phyloP scores from a whole-genome alignment of 208 protist genomes.

The Leptomonas seymouri region DNA sequence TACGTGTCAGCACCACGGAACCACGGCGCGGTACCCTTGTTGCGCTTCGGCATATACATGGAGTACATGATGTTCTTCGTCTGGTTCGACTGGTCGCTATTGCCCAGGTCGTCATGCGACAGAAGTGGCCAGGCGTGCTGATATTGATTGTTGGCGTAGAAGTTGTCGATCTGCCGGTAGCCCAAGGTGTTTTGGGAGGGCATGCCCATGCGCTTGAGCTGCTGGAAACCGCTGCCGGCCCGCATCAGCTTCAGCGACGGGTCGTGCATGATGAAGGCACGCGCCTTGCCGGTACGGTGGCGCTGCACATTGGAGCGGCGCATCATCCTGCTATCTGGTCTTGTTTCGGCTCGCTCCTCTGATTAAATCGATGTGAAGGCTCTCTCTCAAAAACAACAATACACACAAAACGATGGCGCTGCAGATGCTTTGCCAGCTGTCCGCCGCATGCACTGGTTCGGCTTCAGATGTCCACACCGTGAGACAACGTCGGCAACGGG shows the following conservation, averaged over 20 bases:
- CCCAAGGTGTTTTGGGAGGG: constrained; percentile 50
- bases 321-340: constrained; percentile 42
- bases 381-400: too few relatives aligned
- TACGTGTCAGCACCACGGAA: constrained; percentile 93
- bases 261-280: constrained; percentile 84
- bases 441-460: too few relatives aligned
- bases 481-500: too few relatives aligned
- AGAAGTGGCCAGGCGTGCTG: constrained; percentile 91
- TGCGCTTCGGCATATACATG: constrained; percentile 93
- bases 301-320: constrained; percentile 43
- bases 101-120: constrained; percentile 88
- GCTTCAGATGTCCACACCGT: too few relatives aligned
- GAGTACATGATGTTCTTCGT: constrained; percentile 90
- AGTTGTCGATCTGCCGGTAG: constrained; percentile 74
- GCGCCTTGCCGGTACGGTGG: constrained; percentile 80
- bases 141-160: constrained; percentile 85
- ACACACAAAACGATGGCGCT: too few relatives aligned
- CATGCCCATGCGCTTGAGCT: constrained; percentile 85
- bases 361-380: too few relatives aligned
- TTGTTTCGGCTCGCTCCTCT: background rate
- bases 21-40: constrained; percentile 92
- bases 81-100: constrained; percentile 90
- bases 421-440: too few relatives aligned
- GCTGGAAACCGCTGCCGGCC: constrained; percentile 64
- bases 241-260: constrained; percentile 76